Conservation (phyloP, 208 protist genomes). For the Trypanosomatidae sp. region DNA sequence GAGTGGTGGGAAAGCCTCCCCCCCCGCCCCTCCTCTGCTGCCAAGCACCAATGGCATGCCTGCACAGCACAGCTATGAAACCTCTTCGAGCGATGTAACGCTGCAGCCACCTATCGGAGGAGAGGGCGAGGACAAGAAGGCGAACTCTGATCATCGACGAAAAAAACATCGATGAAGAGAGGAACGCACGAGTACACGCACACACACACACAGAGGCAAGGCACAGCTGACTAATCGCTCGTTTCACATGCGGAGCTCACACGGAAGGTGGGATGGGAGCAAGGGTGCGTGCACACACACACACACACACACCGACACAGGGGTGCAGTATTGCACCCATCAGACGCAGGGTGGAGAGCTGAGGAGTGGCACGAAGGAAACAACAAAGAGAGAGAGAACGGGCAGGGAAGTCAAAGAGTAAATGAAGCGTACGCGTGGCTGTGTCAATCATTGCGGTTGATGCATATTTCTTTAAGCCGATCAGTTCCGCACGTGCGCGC, state of each 20-base stretch:
- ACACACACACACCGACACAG: not conserved
- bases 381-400: not conserved
- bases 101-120: slow-evolving; percentile 26
- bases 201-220: slow-evolving; percentile 17
- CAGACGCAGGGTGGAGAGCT: not conserved
- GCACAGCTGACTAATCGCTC: slow-evolving; percentile 39
- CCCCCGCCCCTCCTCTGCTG: not conserved
- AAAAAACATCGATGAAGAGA: not conserved
- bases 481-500: not conserved
- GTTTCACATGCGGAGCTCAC: not conserved
- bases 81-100: slow-evolving; percentile 33
- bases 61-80: not conserved
- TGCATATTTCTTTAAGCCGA: not conserved
- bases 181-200: not conserved
- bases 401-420: not conserved
- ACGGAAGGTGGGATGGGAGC: not conserved
- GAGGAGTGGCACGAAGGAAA: not conserved
- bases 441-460: not conserved
- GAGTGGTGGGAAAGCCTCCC: not conserved
- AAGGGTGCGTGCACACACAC: not conserved
- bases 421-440: not conserved
- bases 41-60: not conserved
- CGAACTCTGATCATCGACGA: not conserved
- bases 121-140: slow-evolving; percentile 5
- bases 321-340: not conserved